Conservation (phyloP, 176 grass and related monocot species). For the Oryza australiensis region DNA sequence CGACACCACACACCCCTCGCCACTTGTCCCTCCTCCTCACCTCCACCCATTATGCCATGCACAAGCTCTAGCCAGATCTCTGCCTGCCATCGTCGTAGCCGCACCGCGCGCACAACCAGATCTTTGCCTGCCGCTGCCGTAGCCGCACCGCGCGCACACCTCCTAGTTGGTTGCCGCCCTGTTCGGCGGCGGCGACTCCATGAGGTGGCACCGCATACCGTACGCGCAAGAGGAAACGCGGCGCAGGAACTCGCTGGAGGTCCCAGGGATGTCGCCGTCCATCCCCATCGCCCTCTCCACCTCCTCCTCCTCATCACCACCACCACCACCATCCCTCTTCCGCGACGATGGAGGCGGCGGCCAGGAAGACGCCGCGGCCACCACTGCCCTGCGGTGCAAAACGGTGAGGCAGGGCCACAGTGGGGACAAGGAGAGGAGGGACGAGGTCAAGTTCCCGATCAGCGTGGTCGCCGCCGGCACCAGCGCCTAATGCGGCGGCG, state of each 20-base stretch:
- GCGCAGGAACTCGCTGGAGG: conserved; percentile 84
- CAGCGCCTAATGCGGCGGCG: no score
- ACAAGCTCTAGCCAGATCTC: no score
- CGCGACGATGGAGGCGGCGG: conserved; percentile 23
- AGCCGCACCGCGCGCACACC: no score
- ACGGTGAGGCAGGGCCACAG: conserved; percentile 35
- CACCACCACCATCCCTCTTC: not conserved
- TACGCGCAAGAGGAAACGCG: conserved; percentile 87
- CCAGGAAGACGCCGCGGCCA: conserved; percentile 24
- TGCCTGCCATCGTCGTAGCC: no score
- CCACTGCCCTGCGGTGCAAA: conserved; percentile 33
- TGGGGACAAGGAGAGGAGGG: conserved; percentile 27
- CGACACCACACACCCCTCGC: no score
- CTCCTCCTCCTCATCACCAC: conserved; percentile 51
- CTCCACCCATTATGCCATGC: no score
- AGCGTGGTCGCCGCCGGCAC: conserved; percentile 18
- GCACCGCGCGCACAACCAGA: no score
- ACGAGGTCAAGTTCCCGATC: conserved; percentile 28
- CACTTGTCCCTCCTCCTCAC: no score
- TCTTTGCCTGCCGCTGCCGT: no score
- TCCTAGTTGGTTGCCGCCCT: conserved; percentile 72
- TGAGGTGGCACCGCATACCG: conserved; percentile 83
- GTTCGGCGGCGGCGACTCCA: conserved; percentile 76
- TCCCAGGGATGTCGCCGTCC: conserved; percentile 76
- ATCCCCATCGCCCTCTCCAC: no score